Conservation (phyloP, 2,329 filamentous ascomycete species). For the Corniculantispora saksenae region DNA sequence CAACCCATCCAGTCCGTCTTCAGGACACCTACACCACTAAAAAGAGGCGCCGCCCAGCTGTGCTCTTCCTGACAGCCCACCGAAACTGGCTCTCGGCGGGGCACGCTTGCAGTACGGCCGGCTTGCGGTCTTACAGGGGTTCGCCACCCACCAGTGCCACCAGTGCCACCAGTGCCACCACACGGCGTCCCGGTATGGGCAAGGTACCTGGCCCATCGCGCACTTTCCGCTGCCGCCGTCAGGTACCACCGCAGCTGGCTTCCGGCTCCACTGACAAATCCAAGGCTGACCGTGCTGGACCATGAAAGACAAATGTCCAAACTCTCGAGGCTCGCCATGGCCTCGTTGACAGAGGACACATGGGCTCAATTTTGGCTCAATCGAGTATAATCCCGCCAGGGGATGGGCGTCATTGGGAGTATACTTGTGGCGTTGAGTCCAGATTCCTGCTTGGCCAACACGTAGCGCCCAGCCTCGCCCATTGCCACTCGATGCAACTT, state of each 20-base stretch:
- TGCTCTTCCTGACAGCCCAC: not conserved
- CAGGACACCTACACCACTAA: not conserved
- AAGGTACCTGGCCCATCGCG: conserved; percentile 11
- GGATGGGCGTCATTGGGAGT: too few relatives aligned
- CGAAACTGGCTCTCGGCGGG: not conserved
- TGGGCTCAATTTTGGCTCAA: not conserved
- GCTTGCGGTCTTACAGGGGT: not conserved
- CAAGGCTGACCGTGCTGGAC: not conserved
- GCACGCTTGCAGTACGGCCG: not conserved
- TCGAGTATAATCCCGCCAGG: not conserved
- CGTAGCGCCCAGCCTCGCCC: not conserved
- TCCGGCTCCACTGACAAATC: conserved; percentile 15
- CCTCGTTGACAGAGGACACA: not conserved
- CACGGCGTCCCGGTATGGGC: not conserved
- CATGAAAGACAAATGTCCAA: not conserved
- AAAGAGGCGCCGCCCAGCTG: not conserved
- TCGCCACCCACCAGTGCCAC: not conserved
- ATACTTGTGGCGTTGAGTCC: too few relatives aligned
- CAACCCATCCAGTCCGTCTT: too few relatives aligned
- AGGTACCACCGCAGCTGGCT: too few relatives aligned
- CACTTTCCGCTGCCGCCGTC: not conserved
- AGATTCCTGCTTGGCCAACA: too few relatives aligned
- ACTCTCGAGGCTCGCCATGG: not conserved
- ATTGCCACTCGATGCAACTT: not conserved
- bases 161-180: not conserved